phyloP scores from a whole-genome alignment of 2,329 filamentous ascomycete species.

The Clarireedia hainanense region DNA sequence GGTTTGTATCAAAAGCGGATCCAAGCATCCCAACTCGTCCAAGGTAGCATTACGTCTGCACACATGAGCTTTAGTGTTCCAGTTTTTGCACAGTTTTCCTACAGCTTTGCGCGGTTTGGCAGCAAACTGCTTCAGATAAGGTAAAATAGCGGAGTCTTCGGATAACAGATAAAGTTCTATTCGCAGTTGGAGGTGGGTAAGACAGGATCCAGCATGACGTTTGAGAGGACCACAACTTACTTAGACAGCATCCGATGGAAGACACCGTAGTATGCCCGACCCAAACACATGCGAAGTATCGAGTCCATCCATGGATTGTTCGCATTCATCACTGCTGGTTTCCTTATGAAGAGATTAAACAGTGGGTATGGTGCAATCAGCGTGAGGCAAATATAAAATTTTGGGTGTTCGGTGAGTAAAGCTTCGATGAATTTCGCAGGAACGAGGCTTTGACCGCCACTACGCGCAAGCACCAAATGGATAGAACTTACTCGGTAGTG shows the following conservation, averaged over 20 bases:
- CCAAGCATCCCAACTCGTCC: not conserved
- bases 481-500: too few species aligned
- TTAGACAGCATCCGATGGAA: not conserved
- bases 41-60: not conserved
- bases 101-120: not conserved
- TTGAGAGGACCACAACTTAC: not conserved
- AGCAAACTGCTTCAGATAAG: slow-evolving; percentile 13
- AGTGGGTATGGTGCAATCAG: too few species aligned
- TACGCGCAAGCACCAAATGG: too few species aligned
- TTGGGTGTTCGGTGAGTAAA: too few species aligned
- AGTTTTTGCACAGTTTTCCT: not conserved
- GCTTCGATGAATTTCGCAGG: too few species aligned
- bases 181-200: slow-evolving; percentile 4
- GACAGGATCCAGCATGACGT: slow-evolving; percentile 11
- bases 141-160: slow-evolving; percentile 14
- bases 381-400: too few species aligned
- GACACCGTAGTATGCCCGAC: slow-evolving; percentile 5
- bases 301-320: too few species aligned
- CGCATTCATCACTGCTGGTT: too few species aligned
- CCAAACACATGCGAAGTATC: too few species aligned
- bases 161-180: slow-evolving; percentile 4
- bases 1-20: slow-evolving; percentile 24
- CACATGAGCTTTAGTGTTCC: not conserved
- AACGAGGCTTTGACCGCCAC: too few species aligned
- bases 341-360: too few species aligned